These are phyloP conservation scores for Metschnikowia lunata DNA, from an alignment of 805 yeast genomes.

Conservation along the genomic window DNA sequence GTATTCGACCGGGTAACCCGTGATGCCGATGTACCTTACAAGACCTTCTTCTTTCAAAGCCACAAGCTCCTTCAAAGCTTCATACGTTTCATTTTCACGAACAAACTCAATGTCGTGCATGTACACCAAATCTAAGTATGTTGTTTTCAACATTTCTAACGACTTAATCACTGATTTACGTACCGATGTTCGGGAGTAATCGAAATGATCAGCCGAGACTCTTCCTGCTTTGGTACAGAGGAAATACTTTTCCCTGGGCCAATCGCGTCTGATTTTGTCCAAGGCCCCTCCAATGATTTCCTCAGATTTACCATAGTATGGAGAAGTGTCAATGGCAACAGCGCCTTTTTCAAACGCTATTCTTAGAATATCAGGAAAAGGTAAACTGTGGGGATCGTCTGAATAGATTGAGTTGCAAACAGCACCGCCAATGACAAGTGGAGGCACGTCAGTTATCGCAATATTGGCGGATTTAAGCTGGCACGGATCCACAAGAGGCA, in stretches of 20 bases:
- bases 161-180: slow-evolving; percentile 63
- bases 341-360: slow-evolving; percentile 65
- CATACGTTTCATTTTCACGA: slow-evolving; percentile 46
- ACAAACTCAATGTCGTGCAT: slow-evolving; percentile 89
- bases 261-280: slow-evolving; percentile 18
- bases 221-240: slow-evolving; percentile 89
- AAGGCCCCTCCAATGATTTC: slow-evolving; percentile 66
- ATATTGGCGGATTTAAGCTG: slow-evolving; percentile 11
- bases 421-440: slow-evolving; percentile 82
- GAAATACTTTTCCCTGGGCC: slow-evolving; percentile 59
- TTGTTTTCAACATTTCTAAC: slow-evolving; percentile 57
- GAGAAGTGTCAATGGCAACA: slow-evolving; percentile 83
- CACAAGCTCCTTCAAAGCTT: slow-evolving; percentile 59
- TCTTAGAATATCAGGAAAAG: slow-evolving; percentile 52
- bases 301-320: slow-evolving; percentile 91
- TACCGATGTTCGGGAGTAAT: slow-evolving; percentile 62
- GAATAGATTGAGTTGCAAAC: slow-evolving; percentile 79
- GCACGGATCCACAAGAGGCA: slow-evolving; percentile 7
- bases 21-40: slow-evolving; percentile 64
- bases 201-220: slow-evolving; percentile 61
- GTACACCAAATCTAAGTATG: slow-evolving; percentile 75
- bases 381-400: slow-evolving; percentile 57
- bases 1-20: slow-evolving; percentile 82
- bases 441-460: slow-evolving; percentile 40
- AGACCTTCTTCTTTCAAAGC: slow-evolving; percentile 60